Evolutionary conservation across 768 basidiomycete genomes (phyloP).

Genomic region (Podaxis pistillaris): DNA sequence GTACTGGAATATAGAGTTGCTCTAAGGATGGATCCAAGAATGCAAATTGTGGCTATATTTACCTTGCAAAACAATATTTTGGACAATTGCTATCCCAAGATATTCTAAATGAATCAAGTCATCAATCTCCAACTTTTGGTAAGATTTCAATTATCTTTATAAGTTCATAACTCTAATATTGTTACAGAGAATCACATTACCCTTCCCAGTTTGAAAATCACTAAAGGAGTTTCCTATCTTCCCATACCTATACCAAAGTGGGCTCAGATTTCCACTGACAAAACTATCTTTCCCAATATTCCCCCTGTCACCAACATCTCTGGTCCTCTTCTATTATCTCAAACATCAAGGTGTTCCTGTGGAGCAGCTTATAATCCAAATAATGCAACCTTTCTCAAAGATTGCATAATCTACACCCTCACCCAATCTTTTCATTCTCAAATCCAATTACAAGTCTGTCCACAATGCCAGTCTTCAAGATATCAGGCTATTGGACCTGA

Average conservation of each 20-base stretch:
- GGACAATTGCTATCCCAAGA: too few species aligned
- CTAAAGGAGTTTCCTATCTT: constrained; percentile 3
- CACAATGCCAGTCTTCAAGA: constrained; percentile 5
- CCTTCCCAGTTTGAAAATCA: background rate
- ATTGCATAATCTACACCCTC: constrained; percentile 17
- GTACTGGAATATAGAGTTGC: too few species aligned
- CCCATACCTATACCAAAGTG: background rate
- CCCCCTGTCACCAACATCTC: too few species aligned
- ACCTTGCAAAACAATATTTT: too few species aligned
- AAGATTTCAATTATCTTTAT: too few species aligned
- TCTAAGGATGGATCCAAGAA: too few species aligned
- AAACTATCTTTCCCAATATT: background rate
- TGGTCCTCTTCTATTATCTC: too few species aligned
- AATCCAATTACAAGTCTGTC: constrained; percentile 20
- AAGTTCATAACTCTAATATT: too few species aligned
- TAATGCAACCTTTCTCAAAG: background rate
- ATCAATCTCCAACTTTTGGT: too few species aligned
- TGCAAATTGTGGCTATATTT: too few species aligned
- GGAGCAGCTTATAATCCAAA: background rate
- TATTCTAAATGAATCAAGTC: too few species aligned
- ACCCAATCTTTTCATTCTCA: background rate
- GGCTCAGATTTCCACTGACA: constrained; percentile 15
- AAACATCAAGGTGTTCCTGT: background rate
- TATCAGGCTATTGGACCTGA: constrained; percentile 30
- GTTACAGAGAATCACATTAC: background rate